Percentiles rank a stretch among this genome's conserved stretches.
phyloP scores from a whole-genome alignment of 208 protist genomes.

The Leishmania aethiopica region DNA sequence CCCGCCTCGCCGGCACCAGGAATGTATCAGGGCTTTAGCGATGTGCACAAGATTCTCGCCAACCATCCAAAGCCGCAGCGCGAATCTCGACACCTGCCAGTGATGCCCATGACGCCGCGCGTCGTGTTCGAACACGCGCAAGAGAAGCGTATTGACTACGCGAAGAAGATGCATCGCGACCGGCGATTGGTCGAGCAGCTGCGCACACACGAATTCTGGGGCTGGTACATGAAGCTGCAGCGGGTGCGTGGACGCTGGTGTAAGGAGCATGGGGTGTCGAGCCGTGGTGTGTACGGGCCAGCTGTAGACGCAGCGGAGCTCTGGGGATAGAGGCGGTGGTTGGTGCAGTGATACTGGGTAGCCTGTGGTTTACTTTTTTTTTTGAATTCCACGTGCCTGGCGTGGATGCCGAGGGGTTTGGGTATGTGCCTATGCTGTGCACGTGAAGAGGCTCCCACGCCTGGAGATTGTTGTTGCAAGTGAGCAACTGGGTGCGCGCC shows the following conservation, averaged over 20 bases:
- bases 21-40: constrained; percentile 87
- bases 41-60: constrained; percentile 85
- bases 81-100: constrained; percentile 87
- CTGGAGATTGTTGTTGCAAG: not conserved
- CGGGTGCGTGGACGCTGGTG: constrained; percentile 91
- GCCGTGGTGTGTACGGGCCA: constrained; percentile 89
- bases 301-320: constrained; percentile 91
- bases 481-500: not conserved
- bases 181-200: constrained; percentile 71
- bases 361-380: not conserved
- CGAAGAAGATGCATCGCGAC: constrained; percentile 80
- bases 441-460: not conserved
- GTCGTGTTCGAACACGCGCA: constrained; percentile 87
- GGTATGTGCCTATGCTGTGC: not conserved
- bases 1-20: constrained; percentile 84
- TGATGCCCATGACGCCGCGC: constrained; percentile 91
- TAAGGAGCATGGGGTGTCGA: constrained; percentile 86
- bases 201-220: constrained; percentile 87
- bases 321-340: constrained; percentile 63
- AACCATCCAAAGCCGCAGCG: constrained; percentile 91
- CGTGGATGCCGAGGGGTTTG: constrained; percentile 2
- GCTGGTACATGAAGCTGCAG: constrained; percentile 93
- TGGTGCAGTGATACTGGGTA: not conserved
- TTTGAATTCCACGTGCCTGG: not conserved
- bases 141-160: constrained; percentile 86